Evolutionary conservation across 192 early-diverging fungal species (phyloP).

Genomic region (Rhizophlyctis rosea): DNA sequence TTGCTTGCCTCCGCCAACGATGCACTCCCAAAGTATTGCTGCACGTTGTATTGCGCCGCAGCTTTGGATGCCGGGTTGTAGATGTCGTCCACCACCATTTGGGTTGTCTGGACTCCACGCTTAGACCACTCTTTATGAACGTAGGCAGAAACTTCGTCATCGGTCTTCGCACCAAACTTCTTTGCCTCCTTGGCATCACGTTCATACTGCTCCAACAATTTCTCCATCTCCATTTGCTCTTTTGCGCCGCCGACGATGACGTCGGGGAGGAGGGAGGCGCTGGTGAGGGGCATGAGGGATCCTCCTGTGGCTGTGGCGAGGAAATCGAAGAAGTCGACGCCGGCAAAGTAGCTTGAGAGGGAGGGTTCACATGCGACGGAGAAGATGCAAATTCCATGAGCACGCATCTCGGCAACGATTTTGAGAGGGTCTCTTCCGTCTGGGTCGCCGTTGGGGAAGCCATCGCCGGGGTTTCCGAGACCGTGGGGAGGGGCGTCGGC

Average conservation of each 20-base stretch:
- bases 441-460: constrained; percentile 25
- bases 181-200: too few species aligned
- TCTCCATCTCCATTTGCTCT: constrained; percentile 3
- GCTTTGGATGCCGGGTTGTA: too few species aligned
- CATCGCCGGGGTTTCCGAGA: constrained; percentile 9
- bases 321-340: constrained; percentile 16
- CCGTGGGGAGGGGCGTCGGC: constrained; percentile 27
- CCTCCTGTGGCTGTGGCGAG: constrained; percentile 17
- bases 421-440: constrained; percentile 3
- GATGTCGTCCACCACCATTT: too few species aligned
- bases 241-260: constrained; percentile 13
- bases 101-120: too few species aligned
- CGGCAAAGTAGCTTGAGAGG: constrained; percentile 2
- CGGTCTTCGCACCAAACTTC: too few species aligned
- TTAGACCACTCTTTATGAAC: too few species aligned
- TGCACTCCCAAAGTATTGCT: too few species aligned
- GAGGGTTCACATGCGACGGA: constrained; percentile 19
- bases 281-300: constrained; percentile 11
- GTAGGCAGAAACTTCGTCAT: too few species aligned
- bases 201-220: background rate
- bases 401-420: background rate
- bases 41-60: too few species aligned
- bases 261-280: constrained; percentile 15
- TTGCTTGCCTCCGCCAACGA: too few species aligned
- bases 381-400: constrained; percentile 1